Conservation (phyloP, 306 rosid species). For the Elaeagnus macrophylla region DNA sequence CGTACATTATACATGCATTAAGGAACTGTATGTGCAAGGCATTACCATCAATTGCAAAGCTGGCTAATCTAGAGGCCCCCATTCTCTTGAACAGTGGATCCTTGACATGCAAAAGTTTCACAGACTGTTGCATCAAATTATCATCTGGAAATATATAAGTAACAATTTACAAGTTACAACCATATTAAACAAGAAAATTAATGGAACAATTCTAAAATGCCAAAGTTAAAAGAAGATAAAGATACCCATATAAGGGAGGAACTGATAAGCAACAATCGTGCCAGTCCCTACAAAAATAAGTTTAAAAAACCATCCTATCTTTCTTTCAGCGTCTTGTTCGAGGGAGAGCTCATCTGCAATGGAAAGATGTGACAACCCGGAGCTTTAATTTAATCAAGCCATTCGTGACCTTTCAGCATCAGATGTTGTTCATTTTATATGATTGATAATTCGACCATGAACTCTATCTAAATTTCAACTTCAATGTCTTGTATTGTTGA, state of each 20-base stretch:
- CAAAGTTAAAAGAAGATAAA: not conserved
- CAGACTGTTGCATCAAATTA: constrained; percentile 80
- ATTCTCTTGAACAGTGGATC: constrained; percentile 90
- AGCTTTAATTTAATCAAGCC: too few species aligned
- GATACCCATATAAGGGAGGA: constrained; percentile 80
- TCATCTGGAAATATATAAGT: constrained; percentile 43
- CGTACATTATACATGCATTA: not conserved
- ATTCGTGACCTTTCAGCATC: not conserved
- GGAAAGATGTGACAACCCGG: not conserved
- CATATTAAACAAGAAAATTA: constrained; percentile 19
- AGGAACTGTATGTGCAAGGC: constrained; percentile 5
- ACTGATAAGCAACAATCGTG: constrained; percentile 49
- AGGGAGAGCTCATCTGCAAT: constrained; percentile 52
- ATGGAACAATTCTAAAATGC: not conserved
- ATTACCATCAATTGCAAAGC: constrained; percentile 78
- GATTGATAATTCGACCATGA: too few species aligned
- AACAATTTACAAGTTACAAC: constrained; percentile 1
- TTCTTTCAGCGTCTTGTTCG: constrained; percentile 75
- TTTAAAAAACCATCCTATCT: constrained; percentile 77
- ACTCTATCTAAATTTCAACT: too few species aligned
- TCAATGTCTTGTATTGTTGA: too few species aligned
- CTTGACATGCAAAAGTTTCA: constrained; percentile 74
- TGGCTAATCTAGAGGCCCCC: constrained; percentile 87
- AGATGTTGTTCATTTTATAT: not conserved
- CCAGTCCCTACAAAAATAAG: constrained; percentile 73